Base-by-base conservation (phyloP, 2,329 filamentous ascomycete genomes). In the Capronia coronata region DNA sequence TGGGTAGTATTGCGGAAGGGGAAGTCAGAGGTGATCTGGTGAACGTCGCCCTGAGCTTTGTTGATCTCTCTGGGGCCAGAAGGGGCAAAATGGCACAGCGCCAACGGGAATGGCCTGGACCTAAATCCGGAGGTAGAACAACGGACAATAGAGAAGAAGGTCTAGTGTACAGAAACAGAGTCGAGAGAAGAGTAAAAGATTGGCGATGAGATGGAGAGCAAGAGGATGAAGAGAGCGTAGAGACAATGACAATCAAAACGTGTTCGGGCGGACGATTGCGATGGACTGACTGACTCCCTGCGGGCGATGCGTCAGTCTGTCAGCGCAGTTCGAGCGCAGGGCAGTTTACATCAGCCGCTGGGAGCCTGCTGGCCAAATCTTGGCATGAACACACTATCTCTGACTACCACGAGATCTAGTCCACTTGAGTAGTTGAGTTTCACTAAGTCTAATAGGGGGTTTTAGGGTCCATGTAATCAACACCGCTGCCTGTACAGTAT, bases 131-230 rank as follows among this genome's bases (percentile, higher is more conserved):
- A 27, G 45, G 44, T 49, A 46, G 29, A 30, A 42, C 40, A 46
- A 48, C 44, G 11, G 46, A 35, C 35, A 25, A 25, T 39, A 35
- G 30, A 48, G 51, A 56, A 54, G 35, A 51, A 54, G 51, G 48
- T 48, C 51, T 56, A 54, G 48, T 56, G 48, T 56, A 56, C 54
- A 56, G 48, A 39, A 46, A 48, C 27, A 48, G 50, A 49, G 29
- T 41, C 22, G 38, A 46, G 41, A 25, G 21, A 44, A 43, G 23
- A 48, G 40, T 40, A 37, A 45, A 34, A 42, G 40, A 44, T 27
- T 40, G 48, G n/a, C 22, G 48, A 42, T 19, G 49, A 43, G 42
- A 49, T 39, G 37, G 19, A 38, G 25, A 49, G 39, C 22, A 48
- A 49, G 35, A 37, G 40, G 10, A 45, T 35, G 22, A 38, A 55